Evolutionary conservation across 1,284 basidiomycete species (phyloP).

Genomic region (Ganoderma resinaceum): DNA sequence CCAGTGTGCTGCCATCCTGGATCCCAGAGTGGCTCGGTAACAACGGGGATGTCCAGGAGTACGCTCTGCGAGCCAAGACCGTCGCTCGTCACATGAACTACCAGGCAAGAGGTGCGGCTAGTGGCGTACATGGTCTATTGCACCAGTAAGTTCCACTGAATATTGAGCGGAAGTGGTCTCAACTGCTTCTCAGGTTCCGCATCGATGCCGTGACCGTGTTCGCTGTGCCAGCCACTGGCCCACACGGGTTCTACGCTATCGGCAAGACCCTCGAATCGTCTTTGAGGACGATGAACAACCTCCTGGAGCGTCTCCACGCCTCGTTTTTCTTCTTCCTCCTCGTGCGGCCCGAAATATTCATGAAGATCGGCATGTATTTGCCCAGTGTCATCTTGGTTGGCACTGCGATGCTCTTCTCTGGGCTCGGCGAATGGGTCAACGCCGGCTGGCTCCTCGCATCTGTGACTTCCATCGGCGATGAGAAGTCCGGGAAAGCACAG

Average conservation of each 20-base stretch:
- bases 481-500: slow-evolving; percentile 29
- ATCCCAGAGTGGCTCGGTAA: slow-evolving; percentile 53
- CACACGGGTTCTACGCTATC: slow-evolving; percentile 94
- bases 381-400: slow-evolving; percentile 86
- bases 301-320: slow-evolving; percentile 92
- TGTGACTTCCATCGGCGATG: slow-evolving; percentile 36
- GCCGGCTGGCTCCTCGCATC: slow-evolving; percentile 58
- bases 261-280: slow-evolving; percentile 90
- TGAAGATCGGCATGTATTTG: slow-evolving; percentile 90
- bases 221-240: slow-evolving; percentile 86
- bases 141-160: slow-evolving; percentile 61
- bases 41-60: slow-evolving; percentile 53
- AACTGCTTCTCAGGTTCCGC: slow-evolving; percentile 64
- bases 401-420: slow-evolving; percentile 83
- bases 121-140: slow-evolving; percentile 81
- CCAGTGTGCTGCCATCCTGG: slow-evolving; percentile 49
- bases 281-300: slow-evolving; percentile 89
- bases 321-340: slow-evolving; percentile 96
- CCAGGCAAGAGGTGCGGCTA: slow-evolving; percentile 74
- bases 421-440: slow-evolving; percentile 75
- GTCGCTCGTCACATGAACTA: slow-evolving; percentile 70
- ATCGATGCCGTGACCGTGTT: slow-evolving; percentile 95
- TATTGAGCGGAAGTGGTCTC: background rate
- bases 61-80: slow-evolving; percentile 66
- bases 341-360: slow-evolving; percentile 76